phyloP scores from a whole-genome alignment of 2,329 filamentous ascomycete genomes.

The Penicillium sp. region DNA sequence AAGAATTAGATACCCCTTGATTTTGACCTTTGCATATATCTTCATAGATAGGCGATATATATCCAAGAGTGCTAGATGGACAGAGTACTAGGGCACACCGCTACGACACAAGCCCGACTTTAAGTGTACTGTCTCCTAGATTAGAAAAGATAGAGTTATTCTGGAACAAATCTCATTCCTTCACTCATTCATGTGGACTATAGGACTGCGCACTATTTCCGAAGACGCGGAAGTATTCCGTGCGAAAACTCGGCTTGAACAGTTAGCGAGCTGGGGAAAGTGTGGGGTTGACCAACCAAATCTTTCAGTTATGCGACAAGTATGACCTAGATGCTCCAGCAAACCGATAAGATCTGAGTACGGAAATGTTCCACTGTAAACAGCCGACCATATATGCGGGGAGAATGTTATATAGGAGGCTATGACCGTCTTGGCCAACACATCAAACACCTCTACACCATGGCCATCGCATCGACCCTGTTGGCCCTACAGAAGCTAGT shows the following conservation, averaged over 20 bases:
- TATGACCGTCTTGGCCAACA: not conserved
- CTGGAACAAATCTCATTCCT: no score
- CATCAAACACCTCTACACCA: constrained; percentile 6
- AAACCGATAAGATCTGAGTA: not conserved
- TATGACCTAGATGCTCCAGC: not conserved
- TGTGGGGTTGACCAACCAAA: not conserved
- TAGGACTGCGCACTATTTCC: constrained; percentile 6
- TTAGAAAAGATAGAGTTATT: no score
- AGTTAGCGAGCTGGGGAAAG: not conserved
- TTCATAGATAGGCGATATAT: no score
- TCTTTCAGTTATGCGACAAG: not conserved
- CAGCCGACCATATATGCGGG: not conserved
- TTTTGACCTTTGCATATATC: no score
- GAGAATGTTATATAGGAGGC: not conserved
- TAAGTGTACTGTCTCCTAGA: no score
- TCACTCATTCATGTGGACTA: no score
- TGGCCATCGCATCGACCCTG: constrained; percentile 29
- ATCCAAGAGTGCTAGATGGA: no score
- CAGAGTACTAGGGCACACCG: no score
- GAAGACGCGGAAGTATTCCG: constrained; percentile 11
- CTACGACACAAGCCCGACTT: no score
- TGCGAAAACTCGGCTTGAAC: constrained; percentile 8
- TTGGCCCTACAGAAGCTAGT: constrained; percentile 20
- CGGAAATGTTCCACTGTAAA: constrained; percentile 19
- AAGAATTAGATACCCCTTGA: no score